Base-by-base conservation (phyloP, 768 basidiomycete genomes). In the Naematelia encephala region DNA sequence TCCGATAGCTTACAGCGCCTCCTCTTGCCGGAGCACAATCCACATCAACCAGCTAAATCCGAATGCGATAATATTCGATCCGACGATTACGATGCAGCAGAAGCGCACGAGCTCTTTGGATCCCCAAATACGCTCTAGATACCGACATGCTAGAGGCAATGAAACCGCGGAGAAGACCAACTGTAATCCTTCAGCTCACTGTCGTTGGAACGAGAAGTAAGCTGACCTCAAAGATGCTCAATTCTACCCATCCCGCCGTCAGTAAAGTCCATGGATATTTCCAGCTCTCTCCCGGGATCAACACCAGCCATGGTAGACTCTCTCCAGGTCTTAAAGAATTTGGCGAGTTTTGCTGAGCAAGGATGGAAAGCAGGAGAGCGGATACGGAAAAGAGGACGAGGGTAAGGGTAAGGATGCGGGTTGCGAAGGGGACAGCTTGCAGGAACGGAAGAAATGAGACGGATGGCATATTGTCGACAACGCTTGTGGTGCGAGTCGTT, bases 91-190 rank as follows among this genome's bases (percentile, higher is more conserved):
- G 45, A 88, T 86, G 21, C 84, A 80, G 57, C 90, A 87, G 78
- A 99, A 96, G 77, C 92, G 90, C 64, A 87, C 67, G 1, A 85
- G 87, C 76, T 97, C 92, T 19, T 86, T 68, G 45, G 86, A 82
- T 42, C 96, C 94, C 96, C 96, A 99, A 56, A 99, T 80, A 26
- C 93, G 83, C 76, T 99, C 96, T 53, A 99, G 81, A 76, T 98
- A 98, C 62, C 89, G 86, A 51, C 91, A 81, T 39, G 88, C 86
- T 14, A 91, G 83, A 44, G 91, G 88, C 10, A 98, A 82, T 58
- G 87, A 82, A 52, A 92, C 77, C 57, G 90, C 78, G 2, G 91
- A 85, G 61, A 86, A 81, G 51, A 88, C 67, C 62, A 97, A 84
- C 94, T 98, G 57, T 14, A n/a, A 59, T 46, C 26, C 57, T 58